phyloP scores from a whole-genome alignment of 768 basidiomycete species.

The Scleroderma citrinum region DNA sequence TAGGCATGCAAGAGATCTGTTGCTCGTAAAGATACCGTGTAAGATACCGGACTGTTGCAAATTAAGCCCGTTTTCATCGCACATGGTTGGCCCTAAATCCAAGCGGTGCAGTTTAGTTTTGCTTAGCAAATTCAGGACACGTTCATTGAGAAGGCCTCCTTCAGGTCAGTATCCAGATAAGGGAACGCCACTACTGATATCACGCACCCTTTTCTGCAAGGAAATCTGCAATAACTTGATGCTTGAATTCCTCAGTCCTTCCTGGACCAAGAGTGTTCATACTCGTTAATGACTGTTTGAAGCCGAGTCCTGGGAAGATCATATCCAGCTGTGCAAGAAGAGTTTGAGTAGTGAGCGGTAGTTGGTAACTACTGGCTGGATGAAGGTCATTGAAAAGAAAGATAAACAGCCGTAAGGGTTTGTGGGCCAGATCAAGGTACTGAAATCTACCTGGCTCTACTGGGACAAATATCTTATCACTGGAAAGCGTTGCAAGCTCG shows the following conservation, averaged over 20 bases:
- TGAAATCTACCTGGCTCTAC: background rate
- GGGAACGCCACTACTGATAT: conserved; percentile 24
- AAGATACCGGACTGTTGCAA: conserved; percentile 38
- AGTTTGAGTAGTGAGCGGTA: background rate
- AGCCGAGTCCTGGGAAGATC: conserved; percentile 1
- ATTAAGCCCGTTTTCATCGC: conserved; percentile 46
- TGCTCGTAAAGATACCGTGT: conserved; percentile 29
- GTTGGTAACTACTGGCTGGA: background rate
- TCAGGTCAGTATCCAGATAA: conserved; percentile 19
- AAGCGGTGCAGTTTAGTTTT: conserved; percentile 40
- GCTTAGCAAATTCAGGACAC: conserved; percentile 40
- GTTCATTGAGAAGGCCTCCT: conserved; percentile 43
- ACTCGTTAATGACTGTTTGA: conserved; percentile 1
- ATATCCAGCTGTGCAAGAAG: background rate
- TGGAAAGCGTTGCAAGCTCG: background rate
- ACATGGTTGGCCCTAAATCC: conserved; percentile 41
- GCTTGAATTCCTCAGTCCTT: conserved; percentile 6
- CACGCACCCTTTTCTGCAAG: conserved; percentile 19
- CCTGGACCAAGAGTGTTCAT: background rate
- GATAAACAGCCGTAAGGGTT: too few relatives aligned
- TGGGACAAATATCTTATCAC: background rate
- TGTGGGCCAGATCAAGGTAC: too few relatives aligned
- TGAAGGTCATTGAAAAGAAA: background rate
- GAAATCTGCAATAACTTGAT: conserved; percentile 38
- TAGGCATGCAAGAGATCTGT: conserved; percentile 1